Evolutionary conservation across 2,329 filamentous ascomycete species (phyloP).

Genomic region (Thyridium curvatum): DNA sequence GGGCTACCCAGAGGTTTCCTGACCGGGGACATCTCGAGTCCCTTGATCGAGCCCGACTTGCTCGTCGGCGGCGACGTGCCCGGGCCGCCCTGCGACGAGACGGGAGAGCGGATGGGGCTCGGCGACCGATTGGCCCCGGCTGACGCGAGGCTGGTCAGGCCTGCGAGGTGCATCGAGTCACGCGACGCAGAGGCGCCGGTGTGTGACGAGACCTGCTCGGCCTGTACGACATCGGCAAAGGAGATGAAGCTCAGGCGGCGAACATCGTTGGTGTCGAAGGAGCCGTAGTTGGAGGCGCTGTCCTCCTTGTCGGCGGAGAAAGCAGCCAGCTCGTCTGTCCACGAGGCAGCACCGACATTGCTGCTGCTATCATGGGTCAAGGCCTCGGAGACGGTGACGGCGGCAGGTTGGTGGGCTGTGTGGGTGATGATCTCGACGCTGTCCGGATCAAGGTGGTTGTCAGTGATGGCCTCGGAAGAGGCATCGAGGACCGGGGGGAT

Average conservation of each 20-base stretch:
- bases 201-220: slow-evolving; percentile 55
- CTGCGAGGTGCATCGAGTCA: slow-evolving; percentile 65
- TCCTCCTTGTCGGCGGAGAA: slow-evolving; percentile 50
- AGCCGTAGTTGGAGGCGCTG: slow-evolving; percentile 63
- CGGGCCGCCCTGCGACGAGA: slow-evolving; percentile 58
- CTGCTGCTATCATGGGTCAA: slow-evolving; percentile 22
- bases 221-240: slow-evolving; percentile 90
- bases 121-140: slow-evolving; percentile 47
- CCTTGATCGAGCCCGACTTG: slow-evolving; percentile 68
- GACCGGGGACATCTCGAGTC: slow-evolving; percentile 62
- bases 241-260: slow-evolving; percentile 90
- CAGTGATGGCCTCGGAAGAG: slow-evolving; percentile 86
- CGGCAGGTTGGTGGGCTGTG: slow-evolving; percentile 73
- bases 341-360: slow-evolving; percentile 32
- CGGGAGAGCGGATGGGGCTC: slow-evolving; percentile 73
- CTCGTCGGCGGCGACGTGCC: slow-evolving; percentile 71
- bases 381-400: slow-evolving; percentile 55
- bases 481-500: slow-evolving; percentile 90
- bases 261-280: slow-evolving; percentile 70
- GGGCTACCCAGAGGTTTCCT: slow-evolving; percentile 59
- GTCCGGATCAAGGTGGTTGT: slow-evolving; percentile 77
- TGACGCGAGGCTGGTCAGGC: slow-evolving; percentile 54
- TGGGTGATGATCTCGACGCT: slow-evolving; percentile 91
- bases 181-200: slow-evolving; percentile 44
- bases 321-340: slow-evolving; percentile 51